Evolutionary conservation across 805 yeast genomes (phyloP).

Genomic region (Candida anglica): DNA sequence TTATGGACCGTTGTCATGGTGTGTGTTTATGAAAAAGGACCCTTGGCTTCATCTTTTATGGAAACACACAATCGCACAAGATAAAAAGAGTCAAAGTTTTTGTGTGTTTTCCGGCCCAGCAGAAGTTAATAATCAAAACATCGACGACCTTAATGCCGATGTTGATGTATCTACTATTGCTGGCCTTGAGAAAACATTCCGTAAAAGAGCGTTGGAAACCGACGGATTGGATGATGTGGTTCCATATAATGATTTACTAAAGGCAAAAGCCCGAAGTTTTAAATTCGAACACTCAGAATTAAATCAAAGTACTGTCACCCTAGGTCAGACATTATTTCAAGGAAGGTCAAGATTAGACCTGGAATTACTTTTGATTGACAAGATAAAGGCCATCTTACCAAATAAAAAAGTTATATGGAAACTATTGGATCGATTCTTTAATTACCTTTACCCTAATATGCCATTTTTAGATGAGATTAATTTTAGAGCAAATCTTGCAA

Average conservation of each 20-base stretch:
- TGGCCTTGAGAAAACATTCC: too few species aligned
- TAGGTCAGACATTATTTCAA: conserved; percentile 6
- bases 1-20: conserved; percentile 47
- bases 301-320: conserved; percentile 2
- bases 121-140: not conserved
- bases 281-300: not conserved
- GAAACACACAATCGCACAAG: conserved; percentile 1
- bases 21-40: conserved; percentile 42
- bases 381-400: conserved; percentile 18
- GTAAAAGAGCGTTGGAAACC: conserved; percentile 7
- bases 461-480: conserved; percentile 26
- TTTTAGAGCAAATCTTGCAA: conserved; percentile 14
- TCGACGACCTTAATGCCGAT: conserved; percentile 1
- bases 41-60: conserved; percentile 13
- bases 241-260: conserved; percentile 4
- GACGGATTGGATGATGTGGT: conserved; percentile 10
- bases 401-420: conserved; percentile 20
- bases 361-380: conserved; percentile 14
- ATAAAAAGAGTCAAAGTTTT: not conserved
- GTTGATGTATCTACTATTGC: too few species aligned
- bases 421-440: conserved; percentile 21
- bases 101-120: not conserved
- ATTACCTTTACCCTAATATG: conserved; percentile 19
- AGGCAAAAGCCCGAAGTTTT: not conserved
- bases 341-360: conserved; percentile 6